Base-by-base conservation (phyloP, 352 stramenopile species). In the Phytophthora citrophthora region DNA sequence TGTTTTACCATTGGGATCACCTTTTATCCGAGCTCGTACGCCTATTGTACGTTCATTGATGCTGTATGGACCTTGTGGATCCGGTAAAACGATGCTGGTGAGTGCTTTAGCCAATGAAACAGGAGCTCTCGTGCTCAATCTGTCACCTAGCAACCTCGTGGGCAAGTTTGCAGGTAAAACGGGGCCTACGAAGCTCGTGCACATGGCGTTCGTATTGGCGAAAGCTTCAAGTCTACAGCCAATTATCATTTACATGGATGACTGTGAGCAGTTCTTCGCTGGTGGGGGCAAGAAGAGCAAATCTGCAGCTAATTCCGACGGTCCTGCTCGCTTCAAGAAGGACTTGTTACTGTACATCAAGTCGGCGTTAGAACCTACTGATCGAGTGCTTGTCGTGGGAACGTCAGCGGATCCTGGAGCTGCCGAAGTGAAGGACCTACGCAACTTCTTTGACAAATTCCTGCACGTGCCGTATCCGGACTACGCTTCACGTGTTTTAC, bases 241-340 rank as follows among this genome's bases (percentile, higher is more conserved):
- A 4, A 85, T 97, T 26, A 85, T 98, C 15, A 93, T 98, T 54
- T 98, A 98, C 74, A 94, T 98, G 3, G 93, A 98, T 62, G 78
- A 98, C 13, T 96, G 86, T 54, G 91, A 98, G 44, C 82, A 97
- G 57, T 83, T 97, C 27, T 97, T 97, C 46, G 75, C 88, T 1
- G 74, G 72, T 15, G 83, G 80, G 0, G 74, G 75, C 4, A 96
- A 96, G 66, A 97, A 97, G 68, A 86, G 75, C 62, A 95, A 94
- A 27, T 63, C 69, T 9, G 41, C 60, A 6, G 68, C 69, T 0
- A 77, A 57, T 7, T 75, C 91, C n/a, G 87, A 97, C 13, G 91
- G 90, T 0, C 76, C 86, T 0, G 68, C 64, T n/a, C 73, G 94
- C 11, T 98, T 98, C 72, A 96, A 97, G 75, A 98, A 98, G 58